These are phyloP conservation scores for Colletotrichum tanaceti DNA, from an alignment of 2,329 filamentous ascomycete genomes.

Conservation along the genomic window DNA sequence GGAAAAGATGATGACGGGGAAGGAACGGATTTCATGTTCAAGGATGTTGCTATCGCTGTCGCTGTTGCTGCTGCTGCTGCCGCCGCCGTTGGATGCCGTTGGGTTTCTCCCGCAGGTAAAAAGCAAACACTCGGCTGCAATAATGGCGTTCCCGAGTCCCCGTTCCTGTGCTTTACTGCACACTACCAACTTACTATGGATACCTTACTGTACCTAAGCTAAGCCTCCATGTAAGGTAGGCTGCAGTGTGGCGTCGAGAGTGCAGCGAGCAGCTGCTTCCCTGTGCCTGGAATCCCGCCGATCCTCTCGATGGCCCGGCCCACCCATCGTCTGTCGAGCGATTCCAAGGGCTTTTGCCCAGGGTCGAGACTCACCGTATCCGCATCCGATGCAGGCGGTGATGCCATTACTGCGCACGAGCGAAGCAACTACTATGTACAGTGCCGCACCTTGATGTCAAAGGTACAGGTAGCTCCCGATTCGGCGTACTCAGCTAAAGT, in stretches of 20 bases:
- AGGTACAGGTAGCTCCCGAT: not conserved
- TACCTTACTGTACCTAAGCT: no score
- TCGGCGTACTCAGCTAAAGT: not conserved
- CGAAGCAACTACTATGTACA: not conserved
- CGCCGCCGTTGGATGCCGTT: not conserved
- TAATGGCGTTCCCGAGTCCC: conserved; percentile 20
- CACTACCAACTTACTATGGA: not conserved
- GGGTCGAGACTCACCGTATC: conserved; percentile 6
- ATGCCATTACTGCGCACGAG: conserved; percentile 28
- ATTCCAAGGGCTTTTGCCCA: conserved; percentile 9
- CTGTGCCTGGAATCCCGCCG: not conserved
- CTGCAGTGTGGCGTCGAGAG: not conserved
- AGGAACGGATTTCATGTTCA: not conserved
- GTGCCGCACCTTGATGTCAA: not conserved
- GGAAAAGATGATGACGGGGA: not conserved
- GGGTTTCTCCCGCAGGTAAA: conserved; percentile 20
- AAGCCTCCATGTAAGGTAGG: no score
- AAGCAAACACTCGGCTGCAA: conserved; percentile 22
- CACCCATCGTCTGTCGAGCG: not conserved
- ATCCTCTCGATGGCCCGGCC: not conserved
- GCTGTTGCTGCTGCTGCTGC: conserved; percentile 3
- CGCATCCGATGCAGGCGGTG: conserved; percentile 15
- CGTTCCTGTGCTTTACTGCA: not conserved
- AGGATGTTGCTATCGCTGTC: not conserved
- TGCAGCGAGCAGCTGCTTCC: not conserved